These are phyloP conservation scores for Dispira simplex DNA, from an alignment of 192 early-diverging fungal species.

Conservation along the genomic window DNA sequence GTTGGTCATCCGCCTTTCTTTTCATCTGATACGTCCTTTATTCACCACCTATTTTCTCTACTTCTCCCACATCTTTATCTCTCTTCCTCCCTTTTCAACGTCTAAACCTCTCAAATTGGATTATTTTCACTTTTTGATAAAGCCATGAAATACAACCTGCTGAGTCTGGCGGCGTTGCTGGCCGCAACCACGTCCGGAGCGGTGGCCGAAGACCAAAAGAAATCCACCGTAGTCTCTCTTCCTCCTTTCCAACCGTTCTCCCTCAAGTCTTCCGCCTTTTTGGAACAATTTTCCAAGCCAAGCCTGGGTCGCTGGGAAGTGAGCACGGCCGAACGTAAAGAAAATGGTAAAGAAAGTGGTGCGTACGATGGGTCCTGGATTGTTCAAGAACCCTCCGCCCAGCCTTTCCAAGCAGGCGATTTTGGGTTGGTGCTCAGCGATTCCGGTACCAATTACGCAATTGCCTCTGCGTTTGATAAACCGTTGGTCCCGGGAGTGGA, in stretches of 20 bases:
- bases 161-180: slow-evolving; percentile 15
- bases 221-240: no score
- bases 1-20: no score
- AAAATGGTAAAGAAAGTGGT: slow-evolving; percentile 53
- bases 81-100: no score
- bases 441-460: slow-evolving; percentile 73
- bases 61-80: no score
- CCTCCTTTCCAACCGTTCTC: no score
- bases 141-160: slow-evolving; percentile 11
- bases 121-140: no score
- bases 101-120: no score
- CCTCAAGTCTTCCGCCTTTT: slow-evolving; percentile 19
- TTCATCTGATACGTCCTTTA: no score
- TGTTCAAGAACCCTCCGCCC: slow-evolving; percentile 49
- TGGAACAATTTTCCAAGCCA: slow-evolving; percentile 52
- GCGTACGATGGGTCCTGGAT: slow-evolving; percentile 61
- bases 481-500: slow-evolving; percentile 52
- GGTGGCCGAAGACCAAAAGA: no score
- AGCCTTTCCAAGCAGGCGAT: slow-evolving; percentile 47
- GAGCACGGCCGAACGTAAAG: slow-evolving; percentile 51
- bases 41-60: no score
- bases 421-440: slow-evolving; percentile 64
- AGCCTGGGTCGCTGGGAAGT: slow-evolving; percentile 48
- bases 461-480: slow-evolving; percentile 51
- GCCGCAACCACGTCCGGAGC: slow-evolving; percentile 12